Base-by-base conservation (phyloP, 192 early-diverging fungal genomes). In the Allomyces macrogynus region DNA sequence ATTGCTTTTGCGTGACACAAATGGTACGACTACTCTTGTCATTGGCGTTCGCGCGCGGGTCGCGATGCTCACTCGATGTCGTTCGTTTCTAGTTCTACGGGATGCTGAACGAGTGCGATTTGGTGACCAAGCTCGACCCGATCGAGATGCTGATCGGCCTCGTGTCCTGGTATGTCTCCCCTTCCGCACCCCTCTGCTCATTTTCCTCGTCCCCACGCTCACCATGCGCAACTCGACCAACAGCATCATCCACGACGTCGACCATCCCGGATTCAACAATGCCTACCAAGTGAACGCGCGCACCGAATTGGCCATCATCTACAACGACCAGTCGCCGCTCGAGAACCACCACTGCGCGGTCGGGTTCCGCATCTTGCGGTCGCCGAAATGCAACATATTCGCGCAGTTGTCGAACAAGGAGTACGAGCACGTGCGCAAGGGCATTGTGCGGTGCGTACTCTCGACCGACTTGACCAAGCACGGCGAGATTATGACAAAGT, bases 251-350 rank as follows among this genome's bases (percentile, higher is more conserved):
- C 49, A 57, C 49, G 49, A 57, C 49, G 20, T 57, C 20, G 49
- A 57, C 49, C 49, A 87, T 86, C 92, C 93, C 9, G 93, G 93
- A 18, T 72, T 86, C 32, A 94, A 93, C 77, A 97, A 97, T 64
- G 75, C 91, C 7, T 97, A 86, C 67, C 87, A 95, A 74, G 85
- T 89, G 32, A 91, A 95, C 72, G 81, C 89, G 18, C 75, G 85
- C 64, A 87, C 92, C 14, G 81, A 87, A 1, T 63, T 91, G 4
- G 88, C 89, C 0, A 71, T 74, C 49, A 70, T 71, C 61, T 93
- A 91, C 68, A 83, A 86, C 61, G 82, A 90, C 66, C 71, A 73
- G 26, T 92, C 92, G 16, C 88, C 94, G 0, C 80, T 97, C 9
- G 93, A 97, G 72, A 85, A 80, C 63, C 83, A 90, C 66, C 93